Evolutionary conservation across 305 asterid genomes (phyloP).

Genomic region (Solanum hybrid): DNA sequence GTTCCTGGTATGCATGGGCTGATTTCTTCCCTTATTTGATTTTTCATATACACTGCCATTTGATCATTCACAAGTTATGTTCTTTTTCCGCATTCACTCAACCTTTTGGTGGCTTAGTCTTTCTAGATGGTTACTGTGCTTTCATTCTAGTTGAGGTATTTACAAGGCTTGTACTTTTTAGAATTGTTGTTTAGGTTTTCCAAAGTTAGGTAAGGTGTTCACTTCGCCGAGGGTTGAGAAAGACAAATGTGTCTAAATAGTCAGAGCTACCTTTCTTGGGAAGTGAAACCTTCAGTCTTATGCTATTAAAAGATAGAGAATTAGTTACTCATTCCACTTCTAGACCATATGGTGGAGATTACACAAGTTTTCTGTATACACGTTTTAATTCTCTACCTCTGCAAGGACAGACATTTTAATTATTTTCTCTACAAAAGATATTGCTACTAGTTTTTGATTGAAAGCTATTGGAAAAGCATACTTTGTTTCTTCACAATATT

Average conservation of each 20-base stretch:
- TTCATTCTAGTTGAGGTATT: background rate
- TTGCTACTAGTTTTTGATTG: slow-evolving; percentile 4
- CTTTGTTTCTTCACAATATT: background rate
- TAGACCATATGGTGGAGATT: background rate
- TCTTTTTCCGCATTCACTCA: background rate
- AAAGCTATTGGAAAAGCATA: background rate
- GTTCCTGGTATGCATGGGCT: slow-evolving; percentile 54
- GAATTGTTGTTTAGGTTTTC: background rate
- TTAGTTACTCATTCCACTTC: background rate
- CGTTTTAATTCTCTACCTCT: background rate
- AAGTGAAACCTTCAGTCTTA: background rate
- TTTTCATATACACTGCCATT: background rate
- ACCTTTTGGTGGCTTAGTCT: background rate
- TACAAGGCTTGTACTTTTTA: background rate
- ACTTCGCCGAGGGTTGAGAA: background rate
- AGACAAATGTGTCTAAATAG: background rate
- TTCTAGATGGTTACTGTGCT: slow-evolving; percentile 9
- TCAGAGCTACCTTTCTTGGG: background rate
- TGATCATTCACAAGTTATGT: background rate
- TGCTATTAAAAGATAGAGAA: background rate
- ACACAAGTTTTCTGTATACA: background rate
- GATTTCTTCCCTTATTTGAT: background rate
- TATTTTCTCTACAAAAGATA: background rate
- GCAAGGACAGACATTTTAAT: background rate
- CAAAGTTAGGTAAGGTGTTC: background rate